Conservation (phyloP, 2,329 filamentous ascomycete genomes). For the Clonostachys chloroleuca region DNA sequence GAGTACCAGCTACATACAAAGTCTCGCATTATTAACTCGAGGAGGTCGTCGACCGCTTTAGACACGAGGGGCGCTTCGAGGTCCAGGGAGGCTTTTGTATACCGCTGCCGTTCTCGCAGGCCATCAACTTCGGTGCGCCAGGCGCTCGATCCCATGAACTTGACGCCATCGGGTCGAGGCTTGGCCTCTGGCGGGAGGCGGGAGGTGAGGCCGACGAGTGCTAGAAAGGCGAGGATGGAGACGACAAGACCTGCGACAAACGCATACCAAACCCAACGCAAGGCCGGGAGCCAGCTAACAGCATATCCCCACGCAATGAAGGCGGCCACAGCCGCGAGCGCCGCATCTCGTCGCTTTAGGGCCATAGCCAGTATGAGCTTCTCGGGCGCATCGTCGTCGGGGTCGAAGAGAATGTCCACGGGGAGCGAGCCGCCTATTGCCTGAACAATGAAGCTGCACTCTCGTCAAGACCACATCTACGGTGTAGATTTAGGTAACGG, state of each 20-base stretch:
- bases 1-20: constrained; percentile 88
- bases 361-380: constrained; percentile 47
- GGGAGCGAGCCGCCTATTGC: too few relatives aligned
- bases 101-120: constrained; percentile 61
- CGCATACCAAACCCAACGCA: constrained; percentile 84
- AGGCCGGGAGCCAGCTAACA: constrained; percentile 74
- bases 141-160: constrained; percentile 55
- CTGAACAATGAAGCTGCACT: too few relatives aligned
- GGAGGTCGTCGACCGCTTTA: constrained; percentile 71
- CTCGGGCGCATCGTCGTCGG: constrained; percentile 18
- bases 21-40: constrained; percentile 74
- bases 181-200: constrained; percentile 38
- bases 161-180: constrained; percentile 37
- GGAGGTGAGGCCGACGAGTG: constrained; percentile 45
- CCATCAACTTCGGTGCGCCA: constrained; percentile 71
- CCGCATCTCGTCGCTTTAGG: constrained; percentile 69
- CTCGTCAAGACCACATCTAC: too few relatives aligned
- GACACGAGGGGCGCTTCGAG: constrained; percentile 74
- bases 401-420: too few relatives aligned
- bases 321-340: constrained; percentile 61
- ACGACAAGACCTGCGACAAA: constrained; percentile 66
- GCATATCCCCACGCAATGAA: constrained; percentile 88
- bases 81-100: constrained; percentile 67
- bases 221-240: constrained; percentile 50
- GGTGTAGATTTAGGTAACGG: too few relatives aligned